Evolutionary conservation across 352 stramenopile genomes (phyloP).

Genomic region (Phytophthora macrochlamydospora): DNA sequence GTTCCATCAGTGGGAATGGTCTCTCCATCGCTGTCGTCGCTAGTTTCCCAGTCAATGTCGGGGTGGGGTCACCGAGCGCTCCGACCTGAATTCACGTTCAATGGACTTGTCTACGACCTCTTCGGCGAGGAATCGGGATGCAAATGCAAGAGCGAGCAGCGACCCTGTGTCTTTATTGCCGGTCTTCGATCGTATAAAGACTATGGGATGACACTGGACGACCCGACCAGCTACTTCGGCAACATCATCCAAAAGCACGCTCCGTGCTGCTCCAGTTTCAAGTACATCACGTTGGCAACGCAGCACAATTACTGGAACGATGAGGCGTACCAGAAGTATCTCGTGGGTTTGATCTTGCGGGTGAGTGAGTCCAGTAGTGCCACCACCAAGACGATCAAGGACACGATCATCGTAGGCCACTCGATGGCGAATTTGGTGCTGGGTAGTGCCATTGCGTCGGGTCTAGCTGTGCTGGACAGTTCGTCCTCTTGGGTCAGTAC

Average conservation of each 20-base stretch:
- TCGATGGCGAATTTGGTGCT: slow-evolving; percentile 72
- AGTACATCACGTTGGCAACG: slow-evolving; percentile 56
- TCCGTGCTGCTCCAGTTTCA: slow-evolving; percentile 62
- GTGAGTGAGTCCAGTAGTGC: slow-evolving; percentile 40
- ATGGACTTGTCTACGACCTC: background rate
- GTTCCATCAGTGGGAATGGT: slow-evolving; percentile 1
- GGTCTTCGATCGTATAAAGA: slow-evolving; percentile 11
- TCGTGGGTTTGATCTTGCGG: slow-evolving; percentile 41
- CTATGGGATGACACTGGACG: slow-evolving; percentile 1
- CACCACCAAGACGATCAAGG: slow-evolving; percentile 43
- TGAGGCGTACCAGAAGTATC: slow-evolving; percentile 36
- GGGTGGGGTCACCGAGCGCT: slow-evolving; percentile 1
- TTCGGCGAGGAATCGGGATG: background rate
- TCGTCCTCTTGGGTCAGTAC: slow-evolving; percentile 43
- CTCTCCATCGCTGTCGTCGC: slow-evolving; percentile 1
- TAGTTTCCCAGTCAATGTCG: background rate
- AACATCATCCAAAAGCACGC: slow-evolving; percentile 12
- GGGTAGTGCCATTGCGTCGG: slow-evolving; percentile 41
- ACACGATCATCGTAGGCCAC: slow-evolving; percentile 68
- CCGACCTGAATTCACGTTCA: background rate
- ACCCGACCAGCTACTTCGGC: slow-evolving; percentile 14
- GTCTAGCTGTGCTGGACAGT: slow-evolving; percentile 31
- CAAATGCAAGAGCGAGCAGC: background rate
- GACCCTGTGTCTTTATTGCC: slow-evolving; percentile 29
- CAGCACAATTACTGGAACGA: slow-evolving; percentile 55